Conservation (phyloP, 2,329 filamentous ascomycete genomes). For the Aspergillus sp. region DNA sequence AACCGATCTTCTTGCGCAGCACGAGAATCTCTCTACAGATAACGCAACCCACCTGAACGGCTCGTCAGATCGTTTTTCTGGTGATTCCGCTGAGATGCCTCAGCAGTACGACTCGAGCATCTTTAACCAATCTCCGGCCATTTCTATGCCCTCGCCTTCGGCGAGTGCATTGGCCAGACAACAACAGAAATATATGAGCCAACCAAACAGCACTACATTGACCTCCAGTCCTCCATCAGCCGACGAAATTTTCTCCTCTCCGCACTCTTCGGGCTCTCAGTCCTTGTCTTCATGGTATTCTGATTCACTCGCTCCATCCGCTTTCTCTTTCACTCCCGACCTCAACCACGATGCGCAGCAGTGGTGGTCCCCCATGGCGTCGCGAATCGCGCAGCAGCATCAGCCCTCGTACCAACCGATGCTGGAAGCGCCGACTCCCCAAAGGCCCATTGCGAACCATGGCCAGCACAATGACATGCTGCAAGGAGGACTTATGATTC, state of each 20-base stretch:
- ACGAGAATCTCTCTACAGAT: conserved; percentile 30
- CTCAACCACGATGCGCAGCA: conserved; percentile 32
- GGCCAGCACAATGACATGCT: conserved; percentile 27
- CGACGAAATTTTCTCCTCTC: conserved; percentile 33
- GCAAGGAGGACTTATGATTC: conserved; percentile 36
- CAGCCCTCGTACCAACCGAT: conserved; percentile 31
- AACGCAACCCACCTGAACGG: conserved; percentile 26
- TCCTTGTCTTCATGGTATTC: conserved; percentile 37
- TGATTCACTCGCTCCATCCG: conserved; percentile 30
- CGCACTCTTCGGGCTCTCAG: conserved; percentile 33
- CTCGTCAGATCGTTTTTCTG: conserved; percentile 28
- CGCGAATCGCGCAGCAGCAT: conserved; percentile 28
- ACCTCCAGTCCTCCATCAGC: conserved; percentile 30
- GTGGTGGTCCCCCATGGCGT: conserved; percentile 37
- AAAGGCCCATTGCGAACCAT: conserved; percentile 23
- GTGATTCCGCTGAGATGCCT: conserved; percentile 24
- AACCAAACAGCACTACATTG: conserved; percentile 22
- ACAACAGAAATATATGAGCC: conserved; percentile 27
- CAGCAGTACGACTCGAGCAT: conserved; percentile 27
- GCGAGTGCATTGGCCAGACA: conserved; percentile 22
- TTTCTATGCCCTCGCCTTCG: conserved; percentile 29
- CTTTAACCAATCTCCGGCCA: conserved; percentile 27
- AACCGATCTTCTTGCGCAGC: conserved; percentile 37
- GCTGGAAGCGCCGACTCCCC: conserved; percentile 28
- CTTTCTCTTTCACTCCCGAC: conserved; percentile 35